Evolutionary conservation across 352 stramenopile genomes (phyloP), one percentile per base, ranked within the genome.

Genomic region (Globisporangium uncinulatum): DNA sequence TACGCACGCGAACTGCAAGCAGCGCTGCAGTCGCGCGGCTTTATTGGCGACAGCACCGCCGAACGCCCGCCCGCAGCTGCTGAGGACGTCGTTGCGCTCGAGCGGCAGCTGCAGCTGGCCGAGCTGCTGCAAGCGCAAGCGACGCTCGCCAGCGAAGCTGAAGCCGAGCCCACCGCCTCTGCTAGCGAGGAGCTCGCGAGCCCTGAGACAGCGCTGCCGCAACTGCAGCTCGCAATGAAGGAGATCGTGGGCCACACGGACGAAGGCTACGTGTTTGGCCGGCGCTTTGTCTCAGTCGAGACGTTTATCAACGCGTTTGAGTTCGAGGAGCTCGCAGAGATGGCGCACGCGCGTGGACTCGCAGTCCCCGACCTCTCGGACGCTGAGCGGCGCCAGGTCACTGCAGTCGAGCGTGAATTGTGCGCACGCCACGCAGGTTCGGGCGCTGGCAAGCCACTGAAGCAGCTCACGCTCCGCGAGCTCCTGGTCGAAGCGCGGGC

Each of bases 211-310:
- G 15, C 9, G 21, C 36, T 79, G 54, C 51, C 21, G 42, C 65
- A 56, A 13, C 62, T 58, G 32, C 68, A 73, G 36, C 52, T 85
- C 51, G 62, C 61, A 29, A 79, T 66, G 58, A 85, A 85, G 51
- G 63, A 74, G 49, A 46, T 85, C 4, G 45, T 65, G 7, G 68
- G 70, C 1, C 62, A 47, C 17, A 69, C 71, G 21, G 72, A 83
- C 53, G 77, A 87, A 42, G 65, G 76, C 36, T 90, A 90, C 59
- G 77, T 62, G 21, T 90, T 90, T 48, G 80, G 80, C 0, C 67
- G 80, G 42, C 71, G 80, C 17, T 88, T 90, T 54, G 57, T 83
- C 41, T 72, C 73, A 9, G 58, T 86, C 13, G 59, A 77, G n/a
- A 61, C 71, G 48, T 90, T 72, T 51, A 63, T 90, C 32, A 71